These are phyloP conservation scores for Cadophora luteo-olivacea DNA, from an alignment of 2,329 filamentous ascomycete genomes.

Conservation along the genomic window DNA sequence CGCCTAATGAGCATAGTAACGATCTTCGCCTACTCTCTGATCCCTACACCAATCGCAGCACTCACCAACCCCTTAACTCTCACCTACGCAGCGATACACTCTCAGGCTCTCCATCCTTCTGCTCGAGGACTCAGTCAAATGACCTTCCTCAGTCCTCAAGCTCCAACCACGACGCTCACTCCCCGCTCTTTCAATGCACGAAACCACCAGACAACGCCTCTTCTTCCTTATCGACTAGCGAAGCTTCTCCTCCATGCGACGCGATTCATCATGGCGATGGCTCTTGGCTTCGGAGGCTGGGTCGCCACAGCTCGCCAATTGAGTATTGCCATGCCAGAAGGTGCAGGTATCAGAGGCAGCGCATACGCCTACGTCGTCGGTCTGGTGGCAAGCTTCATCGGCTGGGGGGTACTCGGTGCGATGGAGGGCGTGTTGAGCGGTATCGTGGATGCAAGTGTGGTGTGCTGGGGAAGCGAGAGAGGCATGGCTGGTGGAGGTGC, in stretches of 20 bases:
- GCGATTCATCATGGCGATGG: constrained; percentile 87
- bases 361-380: constrained; percentile 95
- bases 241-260: constrained; percentile 92
- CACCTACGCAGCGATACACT: constrained; percentile 94
- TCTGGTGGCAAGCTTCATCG: constrained; percentile 90
- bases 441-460: constrained; percentile 85
- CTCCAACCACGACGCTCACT: constrained; percentile 75
- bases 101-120: constrained; percentile 77
- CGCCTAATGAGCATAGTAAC: constrained; percentile 69
- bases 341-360: constrained; percentile 70
- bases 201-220: constrained; percentile 54
- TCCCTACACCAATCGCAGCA: constrained; percentile 84
- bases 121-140: constrained; percentile 83
- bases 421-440: constrained; percentile 89
- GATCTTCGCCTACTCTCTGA: constrained; percentile 75
- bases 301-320: constrained; percentile 87
- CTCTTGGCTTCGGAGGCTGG: constrained; percentile 95
- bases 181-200: constrained; percentile 57
- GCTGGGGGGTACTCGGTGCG: constrained; percentile 89
- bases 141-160: constrained; percentile 75
- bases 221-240: constrained; percentile 88
- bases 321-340: constrained; percentile 61
- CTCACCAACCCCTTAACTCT: constrained; percentile 91
- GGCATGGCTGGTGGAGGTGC: constrained; percentile 71
- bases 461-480: constrained; percentile 94